A percentile compares a stretch with the other conserved stretches of the same genome.
These are phyloP conservation scores for Plicaturopsis crispa DNA, from an alignment of 768 basidiomycete species.

Conservation along the genomic window DNA sequence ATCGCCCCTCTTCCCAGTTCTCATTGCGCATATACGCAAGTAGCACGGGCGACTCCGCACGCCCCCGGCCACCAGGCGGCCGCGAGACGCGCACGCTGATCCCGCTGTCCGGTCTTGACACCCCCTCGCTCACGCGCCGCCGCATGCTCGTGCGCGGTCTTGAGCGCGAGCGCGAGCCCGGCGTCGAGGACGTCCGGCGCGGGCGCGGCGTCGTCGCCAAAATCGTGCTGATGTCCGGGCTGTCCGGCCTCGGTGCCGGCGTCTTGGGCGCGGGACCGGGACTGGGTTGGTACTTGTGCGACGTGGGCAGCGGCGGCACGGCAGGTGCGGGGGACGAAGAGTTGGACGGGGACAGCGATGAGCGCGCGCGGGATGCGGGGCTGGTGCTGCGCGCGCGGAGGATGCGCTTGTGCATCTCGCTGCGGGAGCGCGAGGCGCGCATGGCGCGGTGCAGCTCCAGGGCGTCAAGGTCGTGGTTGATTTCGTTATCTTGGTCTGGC, in stretches of 20 bases:
- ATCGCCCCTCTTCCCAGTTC: slow-evolving; percentile 14
- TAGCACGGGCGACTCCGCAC: not conserved
- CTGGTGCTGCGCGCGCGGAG: slow-evolving; percentile 9
- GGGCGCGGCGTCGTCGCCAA: slow-evolving; percentile 30
- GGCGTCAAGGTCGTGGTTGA: slow-evolving; percentile 8
- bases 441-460: slow-evolving; percentile 13
- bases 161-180: slow-evolving; percentile 13
- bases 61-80: too few species aligned
- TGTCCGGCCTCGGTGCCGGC: slow-evolving; percentile 15
- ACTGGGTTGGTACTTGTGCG: not conserved
- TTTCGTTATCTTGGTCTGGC: slow-evolving; percentile 7
- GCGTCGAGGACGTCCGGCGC: slow-evolving; percentile 14
- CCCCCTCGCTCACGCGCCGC: slow-evolving; percentile 8
- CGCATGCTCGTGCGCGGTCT: slow-evolving; percentile 9
- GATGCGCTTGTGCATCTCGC: slow-evolving; percentile 16
- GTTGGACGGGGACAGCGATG: not conserved
- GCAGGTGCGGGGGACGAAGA: not conserved
- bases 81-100: not conserved
- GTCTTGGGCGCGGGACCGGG: slow-evolving; percentile 9
- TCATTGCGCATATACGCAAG: not conserved
- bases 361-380: not conserved
- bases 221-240: slow-evolving; percentile 33
- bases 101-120: not conserved
- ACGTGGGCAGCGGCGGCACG: not conserved
- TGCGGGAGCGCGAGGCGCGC: slow-evolving; percentile 15